A percentile compares a stretch with the other conserved stretches of the same genome.
These are phyloP conservation scores for Corchorus olitorius DNA, from an alignment of 345 rosid species.

Conservation along the genomic window DNA sequence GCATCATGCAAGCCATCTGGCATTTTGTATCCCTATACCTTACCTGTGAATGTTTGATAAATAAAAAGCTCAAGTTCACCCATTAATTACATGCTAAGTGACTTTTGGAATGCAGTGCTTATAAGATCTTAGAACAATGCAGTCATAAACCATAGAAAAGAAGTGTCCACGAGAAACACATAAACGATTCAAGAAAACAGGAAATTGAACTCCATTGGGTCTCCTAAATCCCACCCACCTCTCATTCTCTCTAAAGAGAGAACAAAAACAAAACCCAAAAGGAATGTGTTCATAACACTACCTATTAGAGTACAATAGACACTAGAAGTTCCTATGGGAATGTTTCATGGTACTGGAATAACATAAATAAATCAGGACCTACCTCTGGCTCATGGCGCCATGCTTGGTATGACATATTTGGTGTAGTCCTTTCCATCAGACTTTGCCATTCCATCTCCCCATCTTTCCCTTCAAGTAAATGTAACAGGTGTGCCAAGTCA, in stretches of 20 bases:
- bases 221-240: background rate
- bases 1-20: background rate
- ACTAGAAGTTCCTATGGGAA: background rate
- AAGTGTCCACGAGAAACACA: background rate
- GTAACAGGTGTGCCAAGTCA: constrained; percentile 77
- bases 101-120: background rate
- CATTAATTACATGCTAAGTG: background rate
- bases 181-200: background rate
- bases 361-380: constrained; percentile 15
- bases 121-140: background rate
- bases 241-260: background rate
- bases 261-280: background rate
- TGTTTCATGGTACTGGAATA: background rate
- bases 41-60: background rate
- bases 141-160: background rate
- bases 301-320: background rate
- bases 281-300: background rate
- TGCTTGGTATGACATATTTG: constrained; percentile 83
- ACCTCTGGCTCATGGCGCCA: constrained; percentile 96
- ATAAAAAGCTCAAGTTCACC: background rate
- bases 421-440: constrained; percentile 80
- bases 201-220: background rate
- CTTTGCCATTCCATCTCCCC: constrained; percentile 80
- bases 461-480: constrained; percentile 65
- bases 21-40: background rate